A percentile compares a stretch with the other conserved stretches of the same genome.
phyloP scores from a whole-genome alignment of 2,329 filamentous ascomycete genomes.

The Verruconis gallopava region DNA sequence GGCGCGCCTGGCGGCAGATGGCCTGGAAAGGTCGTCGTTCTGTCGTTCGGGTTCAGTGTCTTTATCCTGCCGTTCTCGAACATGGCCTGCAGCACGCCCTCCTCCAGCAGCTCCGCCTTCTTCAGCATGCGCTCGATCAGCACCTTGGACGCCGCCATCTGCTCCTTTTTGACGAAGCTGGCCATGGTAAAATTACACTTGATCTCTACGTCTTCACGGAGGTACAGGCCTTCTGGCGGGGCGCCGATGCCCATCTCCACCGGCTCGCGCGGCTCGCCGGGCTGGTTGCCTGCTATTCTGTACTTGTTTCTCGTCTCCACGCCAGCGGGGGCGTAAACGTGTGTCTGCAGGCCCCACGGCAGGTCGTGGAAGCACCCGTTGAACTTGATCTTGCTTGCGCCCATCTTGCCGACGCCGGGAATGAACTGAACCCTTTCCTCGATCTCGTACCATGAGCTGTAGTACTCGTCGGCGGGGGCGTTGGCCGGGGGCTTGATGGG shows the following conservation, averaged over 20 bases:
- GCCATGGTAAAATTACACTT: constrained; percentile 54
- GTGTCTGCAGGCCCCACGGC: constrained; percentile 58
- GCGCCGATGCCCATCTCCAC: constrained; percentile 52
- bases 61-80: constrained; percentile 50
- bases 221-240: constrained; percentile 51
- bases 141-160: constrained; percentile 52
- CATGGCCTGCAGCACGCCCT: constrained; percentile 54
- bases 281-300: constrained; percentile 55
- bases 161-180: constrained; percentile 52
- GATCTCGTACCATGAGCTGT: constrained; percentile 64
- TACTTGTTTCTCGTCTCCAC: constrained; percentile 57
- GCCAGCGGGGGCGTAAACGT: constrained; percentile 55
- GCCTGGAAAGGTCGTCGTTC: constrained; percentile 4
- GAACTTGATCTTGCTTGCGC: constrained; percentile 53
- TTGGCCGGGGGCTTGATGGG: constrained; percentile 54
- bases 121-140: constrained; percentile 58
- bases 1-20: neutral
- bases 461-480: constrained; percentile 57
- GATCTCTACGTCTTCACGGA: constrained; percentile 59
- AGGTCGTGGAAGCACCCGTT: constrained; percentile 61
- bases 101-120: constrained; percentile 56
- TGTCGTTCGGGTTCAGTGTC: constrained; percentile 40
- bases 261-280: constrained; percentile 49
- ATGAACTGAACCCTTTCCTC: constrained; percentile 55
- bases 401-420: constrained; percentile 52